A percentile compares a stretch with the other conserved stretches of the same genome.
Evolutionary conservation across 2,329 filamentous ascomycete genomes (phyloP).

Genomic region (Colletotrichum salicis): DNA sequence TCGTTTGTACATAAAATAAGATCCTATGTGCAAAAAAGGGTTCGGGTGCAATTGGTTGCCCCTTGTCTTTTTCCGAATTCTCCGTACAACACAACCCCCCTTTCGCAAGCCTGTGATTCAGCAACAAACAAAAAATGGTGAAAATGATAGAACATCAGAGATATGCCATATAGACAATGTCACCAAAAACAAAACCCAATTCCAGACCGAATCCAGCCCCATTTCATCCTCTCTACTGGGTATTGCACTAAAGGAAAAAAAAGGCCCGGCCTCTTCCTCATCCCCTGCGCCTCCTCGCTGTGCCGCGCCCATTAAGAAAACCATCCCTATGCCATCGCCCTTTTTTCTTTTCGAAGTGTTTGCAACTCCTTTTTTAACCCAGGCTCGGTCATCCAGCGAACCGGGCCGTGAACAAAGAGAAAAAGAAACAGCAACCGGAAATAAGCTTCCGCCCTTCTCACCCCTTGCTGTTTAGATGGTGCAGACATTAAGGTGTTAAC

Average conservation of each 20-base stretch:
- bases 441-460: neutral
- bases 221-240: neutral
- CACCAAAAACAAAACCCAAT: neutral
- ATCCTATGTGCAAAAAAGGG: constrained; percentile 10
- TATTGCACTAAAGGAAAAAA: neutral
- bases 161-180: constrained; percentile 4
- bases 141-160: neutral
- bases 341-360: neutral
- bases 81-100: neutral
- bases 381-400: constrained; percentile 28
- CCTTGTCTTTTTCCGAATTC: too few relatives aligned
- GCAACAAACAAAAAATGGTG: neutral
- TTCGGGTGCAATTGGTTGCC: neutral
- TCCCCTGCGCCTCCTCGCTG: neutral
- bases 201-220: neutral
- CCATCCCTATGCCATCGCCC: neutral
- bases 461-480: neutral
- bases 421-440: neutral
- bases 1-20: constrained; percentile 26
- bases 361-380: constrained; percentile 12
- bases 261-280: constrained; percentile 31
- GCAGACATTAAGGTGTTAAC: constrained; percentile 28
- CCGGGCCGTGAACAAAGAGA: constrained; percentile 12
- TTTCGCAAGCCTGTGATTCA: neutral
- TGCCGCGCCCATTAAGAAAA: constrained; percentile 1